Percentiles rank a stretch among this genome's conserved stretches.
Evolutionary conservation across 2,329 filamentous ascomycete genomes (phyloP).

Genomic region (Sordariomycetes sp.): DNA sequence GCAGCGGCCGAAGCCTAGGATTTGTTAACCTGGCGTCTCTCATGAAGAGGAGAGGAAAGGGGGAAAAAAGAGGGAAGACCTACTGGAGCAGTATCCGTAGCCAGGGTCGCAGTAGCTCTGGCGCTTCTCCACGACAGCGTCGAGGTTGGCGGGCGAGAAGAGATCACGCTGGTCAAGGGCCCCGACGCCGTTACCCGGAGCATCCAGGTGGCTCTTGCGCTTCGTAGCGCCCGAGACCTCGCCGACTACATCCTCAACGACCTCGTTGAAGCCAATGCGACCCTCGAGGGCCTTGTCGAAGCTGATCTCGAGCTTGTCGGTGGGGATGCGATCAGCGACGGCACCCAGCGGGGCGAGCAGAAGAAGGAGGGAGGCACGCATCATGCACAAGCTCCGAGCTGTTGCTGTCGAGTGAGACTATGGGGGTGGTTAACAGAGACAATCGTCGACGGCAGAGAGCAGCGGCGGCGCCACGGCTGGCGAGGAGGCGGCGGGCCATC

Average conservation of each 20-base stretch:
- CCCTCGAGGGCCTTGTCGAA: conserved; percentile 8
- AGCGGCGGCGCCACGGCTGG: too few species aligned
- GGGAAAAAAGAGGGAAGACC: background rate
- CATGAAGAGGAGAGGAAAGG: too few species aligned
- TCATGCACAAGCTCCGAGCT: background rate
- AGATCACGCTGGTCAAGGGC: conserved; percentile 1
- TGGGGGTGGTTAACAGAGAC: too few species aligned
- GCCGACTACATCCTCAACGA: conserved; percentile 5
- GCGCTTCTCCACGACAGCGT: conserved; percentile 5
- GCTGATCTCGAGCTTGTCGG: conserved; percentile 1
- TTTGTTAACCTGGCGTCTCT: too few species aligned
- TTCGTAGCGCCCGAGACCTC: conserved; percentile 4
- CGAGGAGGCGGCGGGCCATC: too few species aligned
- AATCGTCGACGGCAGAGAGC: too few species aligned
- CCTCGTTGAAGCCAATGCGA: conserved; percentile 2
- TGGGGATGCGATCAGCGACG: background rate
- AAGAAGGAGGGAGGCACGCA: background rate
- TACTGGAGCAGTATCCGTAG: conserved; percentile 11
- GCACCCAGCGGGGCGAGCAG: background rate
- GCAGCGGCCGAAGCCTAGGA: conserved; percentile 9
- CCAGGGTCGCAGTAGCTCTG: conserved; percentile 9
- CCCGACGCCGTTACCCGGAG: background rate
- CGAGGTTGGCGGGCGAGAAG: conserved; percentile 1
- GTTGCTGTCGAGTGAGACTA: too few species aligned
- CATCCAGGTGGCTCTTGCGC: background rate